These are phyloP conservation scores for Cercophora scortea DNA, from an alignment of 495 filamentous ascomycete species.

Conservation along the genomic window DNA sequence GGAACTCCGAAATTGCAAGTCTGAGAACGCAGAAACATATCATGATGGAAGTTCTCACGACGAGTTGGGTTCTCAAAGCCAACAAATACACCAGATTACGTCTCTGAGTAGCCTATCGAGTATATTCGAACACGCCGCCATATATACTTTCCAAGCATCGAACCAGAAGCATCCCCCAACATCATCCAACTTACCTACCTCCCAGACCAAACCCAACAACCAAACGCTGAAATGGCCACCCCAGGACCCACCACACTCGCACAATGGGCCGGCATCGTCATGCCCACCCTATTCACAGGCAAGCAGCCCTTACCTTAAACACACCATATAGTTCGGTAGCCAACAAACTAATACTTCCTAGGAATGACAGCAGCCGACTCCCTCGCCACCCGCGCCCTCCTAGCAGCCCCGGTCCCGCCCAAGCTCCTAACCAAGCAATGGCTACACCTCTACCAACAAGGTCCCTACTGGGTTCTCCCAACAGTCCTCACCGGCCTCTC, in stretches of 20 bases:
- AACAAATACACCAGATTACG: no score
- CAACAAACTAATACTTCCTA: background rate
- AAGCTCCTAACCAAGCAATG: constrained; percentile 12
- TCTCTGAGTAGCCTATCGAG: no score
- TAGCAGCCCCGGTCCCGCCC: background rate
- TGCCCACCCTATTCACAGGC: background rate
- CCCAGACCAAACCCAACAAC: background rate
- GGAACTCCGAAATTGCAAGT: no score
- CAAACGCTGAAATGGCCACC: background rate
- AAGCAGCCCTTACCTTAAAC: background rate
- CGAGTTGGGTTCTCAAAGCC: no score
- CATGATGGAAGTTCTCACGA: no score
- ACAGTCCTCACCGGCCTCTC: background rate
- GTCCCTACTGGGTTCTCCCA: constrained; percentile 12
- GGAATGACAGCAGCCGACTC: constrained; percentile 3
- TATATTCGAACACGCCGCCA: no score
- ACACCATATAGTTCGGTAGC: no score
- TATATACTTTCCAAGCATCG: no score
- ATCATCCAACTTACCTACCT: no score
- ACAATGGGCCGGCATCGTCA: background rate
- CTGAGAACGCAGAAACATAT: no score
- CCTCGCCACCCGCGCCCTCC: background rate
- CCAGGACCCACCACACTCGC: background rate
- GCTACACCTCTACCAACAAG: constrained; percentile 13
- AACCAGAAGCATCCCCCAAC: no score